Evolutionary conservation across 1,284 basidiomycete genomes (phyloP).

Genomic region (Agaricales sp.): DNA sequence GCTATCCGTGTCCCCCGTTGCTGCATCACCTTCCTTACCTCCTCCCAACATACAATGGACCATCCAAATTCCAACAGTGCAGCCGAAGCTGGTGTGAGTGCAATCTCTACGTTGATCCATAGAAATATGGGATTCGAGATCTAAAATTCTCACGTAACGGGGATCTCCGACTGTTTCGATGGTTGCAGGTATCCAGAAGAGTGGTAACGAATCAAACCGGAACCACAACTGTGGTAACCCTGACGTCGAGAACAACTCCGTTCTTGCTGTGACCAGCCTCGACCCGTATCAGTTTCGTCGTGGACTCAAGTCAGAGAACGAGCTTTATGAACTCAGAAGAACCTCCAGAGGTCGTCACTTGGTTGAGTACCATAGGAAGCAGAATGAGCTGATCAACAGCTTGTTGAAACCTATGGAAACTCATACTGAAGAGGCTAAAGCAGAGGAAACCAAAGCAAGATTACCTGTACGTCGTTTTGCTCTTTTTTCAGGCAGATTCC

Average conservation of each 20-base stretch:
- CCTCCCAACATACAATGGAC: too few species aligned
- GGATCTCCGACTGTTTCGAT: too few species aligned
- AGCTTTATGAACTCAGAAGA: slow-evolving; percentile 2
- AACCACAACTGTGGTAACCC: neutral
- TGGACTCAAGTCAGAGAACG: slow-evolving; percentile 1
- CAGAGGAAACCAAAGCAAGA: slow-evolving; percentile 31
- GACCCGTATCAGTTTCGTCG: slow-evolving; percentile 26
- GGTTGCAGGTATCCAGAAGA: too few species aligned
- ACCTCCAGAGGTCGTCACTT: neutral
- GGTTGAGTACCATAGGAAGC: neutral
- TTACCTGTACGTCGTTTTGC: slow-evolving; percentile 25
- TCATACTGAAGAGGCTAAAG: slow-evolving; percentile 38
- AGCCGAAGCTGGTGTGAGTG: too few species aligned
- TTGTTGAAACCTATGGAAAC: slow-evolving; percentile 57
- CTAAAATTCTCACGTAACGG: too few species aligned
- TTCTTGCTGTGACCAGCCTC: neutral
- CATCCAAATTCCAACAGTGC: too few species aligned
- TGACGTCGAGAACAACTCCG: neutral
- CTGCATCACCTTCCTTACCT: too few species aligned
- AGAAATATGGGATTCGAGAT: too few species aligned
- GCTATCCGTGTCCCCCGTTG: too few species aligned
- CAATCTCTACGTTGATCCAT: too few species aligned
- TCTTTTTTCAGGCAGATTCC: neutral
- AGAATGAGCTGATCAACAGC: slow-evolving; percentile 34
- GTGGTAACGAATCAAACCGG: neutral